Evolutionary conservation across 129 eudicot genomes (phyloP), one percentile per base, ranked within the genome.

Genomic region (sunflower (Helianthus annuus)): DNA sequence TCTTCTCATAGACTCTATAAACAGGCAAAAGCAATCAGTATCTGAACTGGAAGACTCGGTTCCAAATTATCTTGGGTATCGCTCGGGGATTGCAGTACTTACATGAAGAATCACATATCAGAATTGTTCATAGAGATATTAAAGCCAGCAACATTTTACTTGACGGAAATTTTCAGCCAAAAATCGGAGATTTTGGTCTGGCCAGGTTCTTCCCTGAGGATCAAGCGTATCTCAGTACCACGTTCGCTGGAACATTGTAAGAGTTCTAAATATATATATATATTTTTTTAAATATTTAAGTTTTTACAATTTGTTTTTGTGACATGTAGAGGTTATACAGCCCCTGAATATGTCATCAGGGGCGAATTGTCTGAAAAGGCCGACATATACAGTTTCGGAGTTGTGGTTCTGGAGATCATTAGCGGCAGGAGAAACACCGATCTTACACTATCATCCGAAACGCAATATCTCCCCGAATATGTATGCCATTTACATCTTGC

Each of bases 161-260:
- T 16, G 96, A 86, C 65, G 87, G 81, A 0, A 89, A 86, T 70
- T 89, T 86, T 70, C 86, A 84, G 36, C 92, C 96, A 53, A 79
- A 81, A 78, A 89, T 89, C 10, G 89, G 96, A 24, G 96, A 89
- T 69, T 89, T 89, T 75, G 92, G 96, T 71, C 78, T 89, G 27
- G 96, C 96, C 34, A 78, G 87, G 75, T 89, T 89, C 81, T 89
- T 89, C 83, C 92, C 92, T 6, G 90, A 89, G 71, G 92, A 84
- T 75, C 90, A 89, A 72, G 78, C 92, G 49, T 86, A 86, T 84
- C 88, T 89, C 61, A 89, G 96, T 77, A 83, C 92, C 29, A 82
- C 84, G 15, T 86, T 89, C 15, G 92, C 92, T 9, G 92, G 96
- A 75, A 89, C 96, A 11, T 75, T 89, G 96, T 85, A 79, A 79